Percentiles rank a stretch among this genome's conserved stretches.
Evolutionary conservation across 169 alveolate species (phyloP).

Genomic region (Eimeria brunetti): DNA sequence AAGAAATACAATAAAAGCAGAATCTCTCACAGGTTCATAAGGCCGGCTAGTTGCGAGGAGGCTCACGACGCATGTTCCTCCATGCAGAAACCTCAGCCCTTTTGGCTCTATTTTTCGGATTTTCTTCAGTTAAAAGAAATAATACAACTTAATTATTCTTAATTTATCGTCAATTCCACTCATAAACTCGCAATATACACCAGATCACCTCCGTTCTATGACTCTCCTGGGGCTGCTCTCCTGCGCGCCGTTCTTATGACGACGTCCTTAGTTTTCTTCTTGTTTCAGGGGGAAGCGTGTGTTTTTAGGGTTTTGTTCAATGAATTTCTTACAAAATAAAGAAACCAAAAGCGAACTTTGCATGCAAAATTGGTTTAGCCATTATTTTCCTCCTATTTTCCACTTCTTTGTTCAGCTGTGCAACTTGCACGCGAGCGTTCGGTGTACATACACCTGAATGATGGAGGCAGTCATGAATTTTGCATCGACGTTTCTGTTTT

Average conservation of each 20-base stretch:
- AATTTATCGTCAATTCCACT: too few relatives aligned
- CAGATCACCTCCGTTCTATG: background rate
- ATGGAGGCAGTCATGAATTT: background rate
- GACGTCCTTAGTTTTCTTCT: background rate
- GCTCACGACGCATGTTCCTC: background rate
- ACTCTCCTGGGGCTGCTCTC: conserved; percentile 38
- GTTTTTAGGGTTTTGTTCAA: background rate
- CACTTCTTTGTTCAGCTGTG: background rate
- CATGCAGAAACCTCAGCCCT: background rate
- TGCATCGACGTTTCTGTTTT: background rate
- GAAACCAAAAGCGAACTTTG: background rate
- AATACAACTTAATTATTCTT: background rate
- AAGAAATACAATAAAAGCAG: background rate
- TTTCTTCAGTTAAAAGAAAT: background rate
- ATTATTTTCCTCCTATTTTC: background rate
- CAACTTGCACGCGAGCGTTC: too few relatives aligned
- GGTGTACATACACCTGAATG: background rate
- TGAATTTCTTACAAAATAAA: background rate
- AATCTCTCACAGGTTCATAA: background rate
- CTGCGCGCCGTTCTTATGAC: too few relatives aligned
- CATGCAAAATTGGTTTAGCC: background rate
- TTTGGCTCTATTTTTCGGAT: background rate
- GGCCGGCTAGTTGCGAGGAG: conserved; percentile 45
- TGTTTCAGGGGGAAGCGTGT: background rate
- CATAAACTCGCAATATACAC: background rate